phyloP scores from a whole-genome alignment of 2,329 filamentous ascomycete species.

The Neurospora sp. region DNA sequence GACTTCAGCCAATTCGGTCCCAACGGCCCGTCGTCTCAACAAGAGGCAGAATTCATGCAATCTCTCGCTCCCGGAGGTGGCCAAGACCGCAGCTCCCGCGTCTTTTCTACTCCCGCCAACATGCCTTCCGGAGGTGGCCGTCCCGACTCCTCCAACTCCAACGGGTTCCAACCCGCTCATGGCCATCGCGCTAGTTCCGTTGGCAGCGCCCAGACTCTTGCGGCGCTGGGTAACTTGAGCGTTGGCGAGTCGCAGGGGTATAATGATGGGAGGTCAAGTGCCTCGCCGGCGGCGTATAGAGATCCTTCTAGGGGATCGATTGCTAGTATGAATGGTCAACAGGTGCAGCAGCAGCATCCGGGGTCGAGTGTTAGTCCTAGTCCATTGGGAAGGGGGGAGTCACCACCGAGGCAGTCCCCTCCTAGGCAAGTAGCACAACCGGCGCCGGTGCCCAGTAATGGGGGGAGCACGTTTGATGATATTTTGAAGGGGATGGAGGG shows the following conservation, averaged over 20 bases:
- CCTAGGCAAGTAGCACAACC: not conserved
- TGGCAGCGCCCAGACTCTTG: not conserved
- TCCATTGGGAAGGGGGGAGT: not conserved
- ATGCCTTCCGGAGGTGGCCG: conserved; percentile 3
- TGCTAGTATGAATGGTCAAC: not conserved
- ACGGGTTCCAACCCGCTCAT: not conserved
- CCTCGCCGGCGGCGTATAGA: not conserved
- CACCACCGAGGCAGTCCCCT: not conserved
- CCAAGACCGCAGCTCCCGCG: not conserved
- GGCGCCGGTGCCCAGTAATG: not conserved
- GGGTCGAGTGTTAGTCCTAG: not conserved
- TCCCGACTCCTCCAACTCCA: conserved; percentile 10
- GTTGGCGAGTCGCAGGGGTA: not conserved
- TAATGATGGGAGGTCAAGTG: not conserved
- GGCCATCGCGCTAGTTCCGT: not conserved
- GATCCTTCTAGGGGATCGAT: not conserved
- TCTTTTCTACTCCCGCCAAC: not conserved
- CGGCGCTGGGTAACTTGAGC: not conserved
- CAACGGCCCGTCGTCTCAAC: not conserved
- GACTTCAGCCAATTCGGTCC: not conserved
- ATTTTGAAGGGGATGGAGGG: conserved; percentile 27
- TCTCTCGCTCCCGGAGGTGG: not conserved
- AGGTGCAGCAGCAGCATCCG: not conserved
- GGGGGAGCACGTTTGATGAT: conserved; percentile 25
- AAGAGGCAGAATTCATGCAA: not conserved